Evolutionary conservation across 2,329 filamentous ascomycete species (phyloP), one percentile per base, ranked within the genome.

Genomic region (Trichophyton mentagrophytes): DNA sequence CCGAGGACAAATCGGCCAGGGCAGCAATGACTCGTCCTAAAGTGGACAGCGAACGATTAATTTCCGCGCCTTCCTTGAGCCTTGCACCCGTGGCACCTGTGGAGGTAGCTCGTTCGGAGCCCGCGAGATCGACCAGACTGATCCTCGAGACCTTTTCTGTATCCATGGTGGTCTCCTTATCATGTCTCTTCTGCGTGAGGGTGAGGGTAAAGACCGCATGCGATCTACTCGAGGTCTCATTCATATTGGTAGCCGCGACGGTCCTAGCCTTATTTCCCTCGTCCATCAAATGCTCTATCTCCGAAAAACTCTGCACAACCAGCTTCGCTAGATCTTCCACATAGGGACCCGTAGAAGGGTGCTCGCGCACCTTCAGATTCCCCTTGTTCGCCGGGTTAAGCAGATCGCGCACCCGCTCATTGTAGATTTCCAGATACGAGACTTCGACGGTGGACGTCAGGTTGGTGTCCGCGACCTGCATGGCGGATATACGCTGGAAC

Each of bases 201-300:
- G 92, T 97, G 60, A 99, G 79, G 20, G 95, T 99, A 72, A 99
- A 99, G 58, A 99, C 95, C 46, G 93, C 93, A 74, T 99, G 93
- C 72, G 92, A 97, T 79, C 93, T 87, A 82, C 90, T 96, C 63
- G 90, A 96, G 0, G 95, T 99, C 75, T 97, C 93, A 79, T 99
- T 99, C 93, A 99, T 99, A 81, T 97, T 99, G 44, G 93, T 99
- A 6, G 93, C 93, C 2, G 93, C 93, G 44, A 99, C 93, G 0
- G 93, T 99, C 79, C 93, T 83, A 38, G 93, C 93, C 76, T 99
- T 99, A 79, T 99, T 99, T 69, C 93, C 93, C 76, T 97, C 92
- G 71, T 99, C 93, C 93, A 99, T 99, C 68, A 99, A 78, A 71
- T 96, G 86, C 70, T 99, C 93, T 66, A 99, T 97, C 72, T 99